Conservation (phyloP, 2,329 filamentous ascomycete genomes). For the Alternaria panax region DNA sequence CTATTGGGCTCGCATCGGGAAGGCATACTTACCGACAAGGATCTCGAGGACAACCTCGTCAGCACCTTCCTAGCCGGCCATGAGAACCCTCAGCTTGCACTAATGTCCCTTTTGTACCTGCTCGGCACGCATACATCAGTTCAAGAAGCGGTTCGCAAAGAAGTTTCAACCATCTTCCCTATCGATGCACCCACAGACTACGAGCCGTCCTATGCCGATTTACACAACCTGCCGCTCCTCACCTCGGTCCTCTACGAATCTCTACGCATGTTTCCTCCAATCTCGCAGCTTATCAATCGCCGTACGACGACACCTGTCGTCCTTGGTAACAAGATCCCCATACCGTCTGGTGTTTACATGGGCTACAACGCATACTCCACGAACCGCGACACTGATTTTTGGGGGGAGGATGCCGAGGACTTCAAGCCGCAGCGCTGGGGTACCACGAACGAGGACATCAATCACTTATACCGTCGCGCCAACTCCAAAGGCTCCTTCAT, state of each 20-base stretch:
- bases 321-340: conserved; percentile 28
- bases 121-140: conserved; percentile 28
- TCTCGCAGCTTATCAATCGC: conserved; percentile 60
- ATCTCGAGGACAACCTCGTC: conserved; percentile 33
- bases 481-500: conserved; percentile 52
- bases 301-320: conserved; percentile 40
- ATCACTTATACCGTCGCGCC: conserved; percentile 45
- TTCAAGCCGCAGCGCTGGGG: conserved; percentile 55
- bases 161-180: conserved; percentile 26
- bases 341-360: conserved; percentile 33
- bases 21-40: conserved; percentile 33
- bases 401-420: conserved; percentile 39
- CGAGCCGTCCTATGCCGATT: conserved; percentile 27
- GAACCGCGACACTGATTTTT: conserved; percentile 35
- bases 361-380: conserved; percentile 42
- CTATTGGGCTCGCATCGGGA: conserved; percentile 31
- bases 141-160: conserved; percentile 29
- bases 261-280: conserved; percentile 59
- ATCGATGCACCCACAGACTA: conserved; percentile 20
- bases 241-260: conserved; percentile 57
- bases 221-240: conserved; percentile 50
- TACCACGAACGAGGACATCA: conserved; percentile 45
- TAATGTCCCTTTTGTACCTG: conserved; percentile 36
- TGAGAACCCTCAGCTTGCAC: conserved; percentile 35
- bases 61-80: conserved; percentile 38